Conservation (phyloP, 257 asterid genomes). For the Przewalskia tangutica region DNA sequence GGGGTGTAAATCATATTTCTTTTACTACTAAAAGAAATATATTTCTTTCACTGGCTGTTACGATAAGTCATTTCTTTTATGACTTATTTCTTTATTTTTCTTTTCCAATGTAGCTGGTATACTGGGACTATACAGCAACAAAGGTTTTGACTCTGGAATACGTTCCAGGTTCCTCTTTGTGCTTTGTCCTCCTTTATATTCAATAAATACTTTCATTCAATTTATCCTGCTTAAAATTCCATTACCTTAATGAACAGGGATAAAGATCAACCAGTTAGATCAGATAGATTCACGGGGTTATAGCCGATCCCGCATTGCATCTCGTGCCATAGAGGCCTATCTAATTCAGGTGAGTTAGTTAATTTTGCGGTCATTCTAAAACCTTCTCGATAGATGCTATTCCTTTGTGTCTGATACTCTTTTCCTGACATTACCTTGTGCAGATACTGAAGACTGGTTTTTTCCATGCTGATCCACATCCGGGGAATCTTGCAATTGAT, state of each 20-base stretch:
- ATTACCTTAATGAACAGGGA: slow-evolving; percentile 36
- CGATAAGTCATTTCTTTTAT: background rate
- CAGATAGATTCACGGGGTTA: slow-evolving; percentile 57
- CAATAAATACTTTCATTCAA: background rate
- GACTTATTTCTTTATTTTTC: slow-evolving; percentile 1
- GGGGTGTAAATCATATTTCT: background rate
- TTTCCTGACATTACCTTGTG: slow-evolving; percentile 4
- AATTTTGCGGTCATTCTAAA: background rate
- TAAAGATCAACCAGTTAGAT: slow-evolving; percentile 77
- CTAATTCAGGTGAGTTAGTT: slow-evolving; percentile 58
- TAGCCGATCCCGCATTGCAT: slow-evolving; percentile 61
- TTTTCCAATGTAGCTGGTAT: slow-evolving; percentile 49
- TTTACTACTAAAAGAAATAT: background rate
- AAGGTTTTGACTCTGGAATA: slow-evolving; percentile 91
- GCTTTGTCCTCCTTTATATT: background rate
- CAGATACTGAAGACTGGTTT: slow-evolving; percentile 95
- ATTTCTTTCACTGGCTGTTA: background rate
- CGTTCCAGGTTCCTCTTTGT: slow-evolving; percentile 61
- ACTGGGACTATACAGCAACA: slow-evolving; percentile 84
- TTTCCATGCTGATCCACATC: slow-evolving; percentile 99
- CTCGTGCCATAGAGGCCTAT: slow-evolving; percentile 93
- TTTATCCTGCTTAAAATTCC: background rate
- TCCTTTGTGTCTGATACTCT: background rate
- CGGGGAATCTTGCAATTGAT: slow-evolving; percentile 95
- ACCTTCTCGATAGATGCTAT: background rate